phyloP scores from a whole-genome alignment of 768 basidiomycete genomes.

The Termitomyces sp. region DNA sequence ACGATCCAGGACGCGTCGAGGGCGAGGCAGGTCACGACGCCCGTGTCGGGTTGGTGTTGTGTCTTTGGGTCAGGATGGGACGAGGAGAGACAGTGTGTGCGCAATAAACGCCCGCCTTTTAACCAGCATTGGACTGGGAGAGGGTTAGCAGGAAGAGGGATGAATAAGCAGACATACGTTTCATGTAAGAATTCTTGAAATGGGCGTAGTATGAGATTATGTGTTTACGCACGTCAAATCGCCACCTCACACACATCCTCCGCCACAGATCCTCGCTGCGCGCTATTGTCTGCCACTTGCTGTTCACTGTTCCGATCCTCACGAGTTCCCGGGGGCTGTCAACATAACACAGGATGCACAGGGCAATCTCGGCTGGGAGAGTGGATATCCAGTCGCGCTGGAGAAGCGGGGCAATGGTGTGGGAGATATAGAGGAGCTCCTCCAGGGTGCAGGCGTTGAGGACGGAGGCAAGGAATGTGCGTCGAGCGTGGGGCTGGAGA shows the following conservation, averaged over 20 bases:
- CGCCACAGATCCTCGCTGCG: slow-evolving; percentile 81
- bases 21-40: slow-evolving; percentile 84
- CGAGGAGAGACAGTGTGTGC: slow-evolving; percentile 66
- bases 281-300: slow-evolving; percentile 64
- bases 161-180: slow-evolving; percentile 41
- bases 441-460: slow-evolving; percentile 9
- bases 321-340: slow-evolving; percentile 70
- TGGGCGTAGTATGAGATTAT: slow-evolving; percentile 47
- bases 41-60: slow-evolving; percentile 29
- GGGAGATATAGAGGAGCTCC: slow-evolving; percentile 64
- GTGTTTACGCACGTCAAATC: slow-evolving; percentile 26
- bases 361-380: slow-evolving; percentile 51
- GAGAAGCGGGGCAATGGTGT: slow-evolving; percentile 58
- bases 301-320: slow-evolving; percentile 65
- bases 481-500: neutral
- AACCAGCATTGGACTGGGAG: slow-evolving; percentile 74
- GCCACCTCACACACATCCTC: slow-evolving; percentile 58
- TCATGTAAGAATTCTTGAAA: slow-evolving; percentile 70
- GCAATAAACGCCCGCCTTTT: slow-evolving; percentile 64
- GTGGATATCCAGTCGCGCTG: slow-evolving; percentile 51
- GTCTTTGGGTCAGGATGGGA: slow-evolving; percentile 13
- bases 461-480: slow-evolving; percentile 3
- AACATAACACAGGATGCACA: slow-evolving; percentile 66
- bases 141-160: neutral
- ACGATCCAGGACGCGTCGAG: slow-evolving; percentile 82